phyloP scores from a whole-genome alignment of 371 early-diverging fungal genomes.

The Choanephora cucurbitarum region DNA sequence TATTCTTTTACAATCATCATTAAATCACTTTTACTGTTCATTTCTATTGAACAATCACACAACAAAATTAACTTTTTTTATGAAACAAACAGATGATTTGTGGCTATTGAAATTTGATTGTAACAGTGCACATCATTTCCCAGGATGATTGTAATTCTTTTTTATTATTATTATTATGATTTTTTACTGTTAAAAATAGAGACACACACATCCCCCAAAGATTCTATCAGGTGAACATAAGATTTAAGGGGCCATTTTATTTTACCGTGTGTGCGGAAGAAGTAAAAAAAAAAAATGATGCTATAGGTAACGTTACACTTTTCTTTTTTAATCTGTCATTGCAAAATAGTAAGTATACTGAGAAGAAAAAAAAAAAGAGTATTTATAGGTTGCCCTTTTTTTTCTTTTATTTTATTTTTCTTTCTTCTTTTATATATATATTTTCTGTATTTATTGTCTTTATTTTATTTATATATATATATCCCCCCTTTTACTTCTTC shows the following conservation, averaged over 20 bases:
- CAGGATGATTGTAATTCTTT: constrained; percentile 6
- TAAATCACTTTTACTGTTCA: constrained; percentile 1
- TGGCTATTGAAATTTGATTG: not conserved
- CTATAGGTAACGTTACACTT: constrained; percentile 17
- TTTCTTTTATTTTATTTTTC: constrained; percentile 6
- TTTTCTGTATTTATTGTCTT: constrained; percentile 5
- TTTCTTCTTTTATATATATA: not conserved
- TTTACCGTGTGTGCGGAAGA: not conserved
- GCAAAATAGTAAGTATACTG: not conserved
- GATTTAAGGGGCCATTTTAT: not conserved
- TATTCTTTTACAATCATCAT: constrained; percentile 14
- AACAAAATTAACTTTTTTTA: not conserved
- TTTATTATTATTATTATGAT: not conserved
- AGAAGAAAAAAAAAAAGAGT: constrained; percentile 3
- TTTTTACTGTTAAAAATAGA: no score
- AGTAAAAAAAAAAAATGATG: constrained; percentile 16
- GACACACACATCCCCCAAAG: no score
- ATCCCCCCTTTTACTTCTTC: constrained; percentile 4
- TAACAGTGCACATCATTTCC: constrained; percentile 1
- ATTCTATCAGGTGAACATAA: not conserved
- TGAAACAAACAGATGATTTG: constrained; percentile 22
- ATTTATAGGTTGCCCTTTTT: constrained; percentile 11
- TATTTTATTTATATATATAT: constrained; percentile 2
- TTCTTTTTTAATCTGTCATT: constrained; percentile 9
- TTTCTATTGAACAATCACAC: not conserved